A percentile compares a stretch with the other conserved stretches of the same genome.
These are phyloP conservation scores for Terfezia claveryi DNA, from an alignment of 495 filamentous ascomycete species.

Conservation along the genomic window DNA sequence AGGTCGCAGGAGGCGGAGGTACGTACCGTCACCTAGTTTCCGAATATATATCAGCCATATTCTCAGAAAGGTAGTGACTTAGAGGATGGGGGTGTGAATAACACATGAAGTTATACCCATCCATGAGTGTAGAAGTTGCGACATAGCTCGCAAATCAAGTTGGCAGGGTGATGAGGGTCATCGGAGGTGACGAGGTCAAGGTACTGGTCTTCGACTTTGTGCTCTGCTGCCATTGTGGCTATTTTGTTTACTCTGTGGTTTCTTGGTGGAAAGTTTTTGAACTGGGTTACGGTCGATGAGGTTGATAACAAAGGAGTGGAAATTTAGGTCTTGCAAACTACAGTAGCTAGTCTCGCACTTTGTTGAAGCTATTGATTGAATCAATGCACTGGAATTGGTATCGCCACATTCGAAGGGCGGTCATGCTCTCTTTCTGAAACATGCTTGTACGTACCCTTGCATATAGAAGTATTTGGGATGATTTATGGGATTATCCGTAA, in stretches of 20 bases:
- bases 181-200: slow-evolving; percentile 4
- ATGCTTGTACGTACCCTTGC: too few relatives aligned
- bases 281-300: slow-evolving; percentile 4
- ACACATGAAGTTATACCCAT: slow-evolving; percentile 33
- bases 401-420: too few relatives aligned
- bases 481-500: too few relatives aligned
- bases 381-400: too few relatives aligned
- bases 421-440: too few relatives aligned
- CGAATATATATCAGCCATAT: too few relatives aligned
- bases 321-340: too few relatives aligned
- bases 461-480: too few relatives aligned
- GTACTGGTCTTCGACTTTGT: not conserved
- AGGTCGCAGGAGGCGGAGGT: not conserved
- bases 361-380: too few relatives aligned
- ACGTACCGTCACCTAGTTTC: not conserved
- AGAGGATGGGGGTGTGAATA: not conserved
- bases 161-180: slow-evolving; percentile 74
- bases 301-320: not conserved
- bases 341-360: too few relatives aligned
- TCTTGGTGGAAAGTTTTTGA: not conserved
- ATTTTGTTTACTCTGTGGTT: slow-evolving; percentile 38
- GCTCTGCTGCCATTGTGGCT: not conserved
- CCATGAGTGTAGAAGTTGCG: slow-evolving; percentile 83
- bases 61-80: not conserved
- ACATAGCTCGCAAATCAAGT: slow-evolving; percentile 79